These are phyloP conservation scores for Chalciporus piperatus DNA, from an alignment of 768 basidiomycete genomes.

Conservation along the genomic window DNA sequence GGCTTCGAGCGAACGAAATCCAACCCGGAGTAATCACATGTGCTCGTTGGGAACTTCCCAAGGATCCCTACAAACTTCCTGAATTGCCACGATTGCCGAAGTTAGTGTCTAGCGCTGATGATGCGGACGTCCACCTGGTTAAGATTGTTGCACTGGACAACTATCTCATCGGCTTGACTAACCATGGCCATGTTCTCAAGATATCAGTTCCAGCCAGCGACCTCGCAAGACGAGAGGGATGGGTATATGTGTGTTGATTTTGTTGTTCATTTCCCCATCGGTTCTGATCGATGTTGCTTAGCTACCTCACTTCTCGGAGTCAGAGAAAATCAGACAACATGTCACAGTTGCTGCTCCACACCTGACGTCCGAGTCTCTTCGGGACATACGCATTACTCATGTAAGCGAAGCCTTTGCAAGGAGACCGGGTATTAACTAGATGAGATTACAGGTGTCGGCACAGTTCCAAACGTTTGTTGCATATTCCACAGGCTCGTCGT, in stretches of 20 bases:
- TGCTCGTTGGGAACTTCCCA: constrained; percentile 52
- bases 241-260: constrained; percentile 68
- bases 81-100: constrained; percentile 59
- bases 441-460: constrained; percentile 66
- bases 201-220: constrained; percentile 47
- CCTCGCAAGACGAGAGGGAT: constrained; percentile 39
- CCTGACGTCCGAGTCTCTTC: constrained; percentile 35
- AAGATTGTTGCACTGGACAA: constrained; percentile 80
- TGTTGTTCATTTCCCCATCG: background rate
- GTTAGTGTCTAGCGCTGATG: constrained; percentile 30
- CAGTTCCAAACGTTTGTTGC: constrained; percentile 81
- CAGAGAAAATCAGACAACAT: constrained; percentile 45
- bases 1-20: constrained; percentile 29
- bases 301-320: constrained; percentile 75
- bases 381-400: constrained; percentile 68
- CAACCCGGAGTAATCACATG: constrained; percentile 54
- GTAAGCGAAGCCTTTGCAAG: constrained; percentile 41
- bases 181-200: constrained; percentile 73
- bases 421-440: background rate
- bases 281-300: constrained; percentile 27
- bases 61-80: constrained; percentile 58
- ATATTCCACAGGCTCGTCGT: constrained; percentile 68
- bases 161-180: constrained; percentile 76
- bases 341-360: constrained; percentile 41
- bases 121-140: constrained; percentile 49